Evolutionary conservation across 768 basidiomycete genomes (phyloP).

Genomic region (Termitomyces sp.): DNA sequence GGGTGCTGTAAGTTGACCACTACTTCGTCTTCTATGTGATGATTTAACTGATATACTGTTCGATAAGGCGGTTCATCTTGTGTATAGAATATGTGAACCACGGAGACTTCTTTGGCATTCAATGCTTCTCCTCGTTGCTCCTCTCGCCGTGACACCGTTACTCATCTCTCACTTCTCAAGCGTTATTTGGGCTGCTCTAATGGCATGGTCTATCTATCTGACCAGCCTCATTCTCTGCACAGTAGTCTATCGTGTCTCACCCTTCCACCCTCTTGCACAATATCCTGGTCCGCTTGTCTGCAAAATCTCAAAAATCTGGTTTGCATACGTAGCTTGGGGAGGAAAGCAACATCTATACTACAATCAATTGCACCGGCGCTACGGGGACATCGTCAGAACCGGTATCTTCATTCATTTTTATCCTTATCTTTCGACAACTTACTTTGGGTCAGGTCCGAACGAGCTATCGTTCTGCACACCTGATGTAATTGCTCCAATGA

Average conservation of each 20-base stretch:
- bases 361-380: conserved; percentile 40
- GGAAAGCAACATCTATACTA: conserved; percentile 43
- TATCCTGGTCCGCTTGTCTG: conserved; percentile 32
- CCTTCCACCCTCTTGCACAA: not conserved
- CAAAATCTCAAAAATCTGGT: conserved; percentile 36
- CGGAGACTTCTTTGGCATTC: not conserved
- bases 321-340: conserved; percentile 22
- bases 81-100: not conserved
- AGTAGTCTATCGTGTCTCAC: not conserved
- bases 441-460: not conserved
- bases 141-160: not conserved
- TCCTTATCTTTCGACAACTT: not conserved
- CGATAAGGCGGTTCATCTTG: not conserved
- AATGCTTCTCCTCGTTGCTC: not conserved
- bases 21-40: not conserved
- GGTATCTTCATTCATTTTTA: not conserved
- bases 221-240: not conserved
- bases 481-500: not conserved
- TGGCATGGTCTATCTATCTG: not conserved
- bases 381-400: conserved; percentile 32
- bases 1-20: not conserved
- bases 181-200: not conserved
- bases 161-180: not conserved
- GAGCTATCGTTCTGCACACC: not conserved
- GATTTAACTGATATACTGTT: not conserved